Percentiles rank a stretch among this genome's conserved stretches.
Conservation (phyloP, 768 basidiomycete genomes). For the Tylopilus balloui region DNA sequence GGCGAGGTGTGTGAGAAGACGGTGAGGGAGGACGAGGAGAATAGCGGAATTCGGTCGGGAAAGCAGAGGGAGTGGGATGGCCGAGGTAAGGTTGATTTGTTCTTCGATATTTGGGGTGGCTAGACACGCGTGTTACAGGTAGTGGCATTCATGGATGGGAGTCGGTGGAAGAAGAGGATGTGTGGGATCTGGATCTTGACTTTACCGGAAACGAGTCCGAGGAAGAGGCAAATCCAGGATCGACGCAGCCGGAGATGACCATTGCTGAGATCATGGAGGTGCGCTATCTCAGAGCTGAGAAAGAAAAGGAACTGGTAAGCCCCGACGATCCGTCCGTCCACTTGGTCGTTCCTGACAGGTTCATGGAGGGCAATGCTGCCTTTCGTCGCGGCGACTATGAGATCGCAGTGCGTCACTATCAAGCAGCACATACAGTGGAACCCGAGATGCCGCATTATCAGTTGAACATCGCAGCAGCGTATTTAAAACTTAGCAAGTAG, state of each 20-base stretch:
- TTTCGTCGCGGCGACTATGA: slow-evolving; percentile 61
- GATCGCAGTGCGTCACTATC: slow-evolving; percentile 54
- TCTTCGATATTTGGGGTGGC: background rate
- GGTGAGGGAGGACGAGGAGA: slow-evolving; percentile 65
- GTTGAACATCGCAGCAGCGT: slow-evolving; percentile 70
- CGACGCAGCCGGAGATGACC: slow-evolving; percentile 44
- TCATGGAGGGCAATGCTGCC: slow-evolving; percentile 57
- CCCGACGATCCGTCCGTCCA: background rate
- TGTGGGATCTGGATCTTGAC: slow-evolving; percentile 70
- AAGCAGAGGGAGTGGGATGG: slow-evolving; percentile 79
- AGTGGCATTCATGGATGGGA: slow-evolving; percentile 72
- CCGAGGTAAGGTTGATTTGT: slow-evolving; percentile 39
- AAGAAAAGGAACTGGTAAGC: slow-evolving; percentile 63
- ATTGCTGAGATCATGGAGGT: slow-evolving; percentile 73
- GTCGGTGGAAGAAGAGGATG: slow-evolving; percentile 70
- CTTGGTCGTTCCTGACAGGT: slow-evolving; percentile 4
- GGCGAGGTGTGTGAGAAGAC: slow-evolving; percentile 74
- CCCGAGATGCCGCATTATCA: slow-evolving; percentile 74
- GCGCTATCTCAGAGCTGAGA: slow-evolving; percentile 65
- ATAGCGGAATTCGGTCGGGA: slow-evolving; percentile 51
- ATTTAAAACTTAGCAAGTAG: slow-evolving; percentile 66
- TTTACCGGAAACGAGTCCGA: slow-evolving; percentile 55
- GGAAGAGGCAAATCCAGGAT: slow-evolving; percentile 40
- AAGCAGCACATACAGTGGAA: slow-evolving; percentile 57
- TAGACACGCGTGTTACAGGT: slow-evolving; percentile 23